phyloP scores from a whole-genome alignment of 176 grass and related monocot genomes.

The Miscanthus lutarioriparius region DNA sequence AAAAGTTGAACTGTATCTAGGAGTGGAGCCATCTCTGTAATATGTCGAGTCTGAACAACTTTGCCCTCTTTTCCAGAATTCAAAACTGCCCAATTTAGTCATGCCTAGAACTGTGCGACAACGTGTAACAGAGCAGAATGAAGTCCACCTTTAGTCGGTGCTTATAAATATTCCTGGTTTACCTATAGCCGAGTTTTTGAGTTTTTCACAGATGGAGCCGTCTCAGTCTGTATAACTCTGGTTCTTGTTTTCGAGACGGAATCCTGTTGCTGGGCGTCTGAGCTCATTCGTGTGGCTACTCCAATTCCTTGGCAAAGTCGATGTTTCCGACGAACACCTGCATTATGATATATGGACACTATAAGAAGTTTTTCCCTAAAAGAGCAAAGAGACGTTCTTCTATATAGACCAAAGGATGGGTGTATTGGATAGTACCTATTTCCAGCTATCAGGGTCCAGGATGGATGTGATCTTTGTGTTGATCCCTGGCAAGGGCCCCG shows the following conservation, averaged over 20 bases:
- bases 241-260: background rate
- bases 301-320: conserved; percentile 75
- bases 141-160: background rate
- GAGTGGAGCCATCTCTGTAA: background rate
- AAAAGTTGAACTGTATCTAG: background rate
- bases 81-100: background rate
- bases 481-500: conserved; percentile 70
- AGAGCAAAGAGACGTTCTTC: background rate
- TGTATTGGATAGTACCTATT: conserved; percentile 41
- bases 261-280: background rate
- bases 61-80: background rate
- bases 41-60: background rate
- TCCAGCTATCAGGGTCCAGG: conserved; percentile 86
- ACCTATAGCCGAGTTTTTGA: too few species aligned
- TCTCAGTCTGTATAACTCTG: too few species aligned
- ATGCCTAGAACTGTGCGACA: background rate
- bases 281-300: conserved; percentile 15
- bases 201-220: too few species aligned
- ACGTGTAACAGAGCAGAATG: background rate
- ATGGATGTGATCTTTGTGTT: conserved; percentile 79
- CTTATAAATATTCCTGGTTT: background rate
- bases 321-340: conserved; percentile 83
- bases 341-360: background rate
- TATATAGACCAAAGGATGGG: background rate
- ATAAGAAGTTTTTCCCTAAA: background rate